Conservation (phyloP, 164 flowering plant species). For the Cinnamomum micranthum region DNA sequence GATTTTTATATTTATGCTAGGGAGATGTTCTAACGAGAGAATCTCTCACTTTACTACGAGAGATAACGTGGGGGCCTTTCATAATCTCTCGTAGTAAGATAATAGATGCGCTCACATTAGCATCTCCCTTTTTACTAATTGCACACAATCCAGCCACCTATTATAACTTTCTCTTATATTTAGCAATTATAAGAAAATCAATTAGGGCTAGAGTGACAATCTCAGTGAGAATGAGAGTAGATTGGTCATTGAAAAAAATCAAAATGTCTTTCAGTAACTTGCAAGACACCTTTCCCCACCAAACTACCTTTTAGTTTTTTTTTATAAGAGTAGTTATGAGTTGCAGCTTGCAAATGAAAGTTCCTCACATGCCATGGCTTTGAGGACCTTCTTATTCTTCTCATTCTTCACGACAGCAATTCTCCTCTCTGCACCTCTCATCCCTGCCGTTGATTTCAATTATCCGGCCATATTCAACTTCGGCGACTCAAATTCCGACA, state of each 20-base stretch:
- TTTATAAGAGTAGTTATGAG: neutral
- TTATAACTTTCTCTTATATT: too few relatives aligned
- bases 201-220: neutral
- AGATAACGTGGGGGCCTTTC: too few relatives aligned
- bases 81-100: too few relatives aligned
- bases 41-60: too few relatives aligned
- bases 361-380: neutral
- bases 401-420: neutral
- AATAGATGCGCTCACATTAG: too few relatives aligned
- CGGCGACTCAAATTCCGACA: constrained; percentile 78
- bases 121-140: too few relatives aligned
- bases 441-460: neutral
- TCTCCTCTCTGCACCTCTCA: neutral
- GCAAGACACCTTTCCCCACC: neutral
- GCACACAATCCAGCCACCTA: too few relatives aligned
- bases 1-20: too few relatives aligned
- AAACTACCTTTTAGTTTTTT: neutral
- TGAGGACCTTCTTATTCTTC: neutral
- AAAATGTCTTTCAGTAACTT: neutral
- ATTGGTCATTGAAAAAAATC: neutral
- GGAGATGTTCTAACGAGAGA: too few relatives aligned
- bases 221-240: neutral
- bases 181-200: too few relatives aligned
- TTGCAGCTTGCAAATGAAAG: neutral
- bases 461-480: constrained; percentile 55